Percentiles rank a stretch among this genome's conserved stretches.
Conservation (phyloP, 2,329 filamentous ascomycete species). For the Aschersonia sp. region DNA sequence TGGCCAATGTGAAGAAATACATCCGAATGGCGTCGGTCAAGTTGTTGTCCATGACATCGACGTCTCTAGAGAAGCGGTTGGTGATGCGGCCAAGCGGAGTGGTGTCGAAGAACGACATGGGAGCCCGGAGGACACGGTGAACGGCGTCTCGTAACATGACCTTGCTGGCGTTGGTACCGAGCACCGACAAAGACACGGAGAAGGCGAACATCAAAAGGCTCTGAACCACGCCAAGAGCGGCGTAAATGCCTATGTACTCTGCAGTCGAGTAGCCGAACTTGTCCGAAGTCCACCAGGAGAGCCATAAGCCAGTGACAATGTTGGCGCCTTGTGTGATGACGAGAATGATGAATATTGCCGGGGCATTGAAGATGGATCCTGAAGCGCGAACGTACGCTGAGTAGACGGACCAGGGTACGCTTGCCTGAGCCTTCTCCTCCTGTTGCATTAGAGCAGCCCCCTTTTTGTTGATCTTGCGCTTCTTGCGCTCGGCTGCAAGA, state of each 20-base stretch:
- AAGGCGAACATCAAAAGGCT: slow-evolving; percentile 68
- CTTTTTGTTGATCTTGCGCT: slow-evolving; percentile 43
- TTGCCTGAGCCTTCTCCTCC: slow-evolving; percentile 55
- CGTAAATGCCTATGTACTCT: slow-evolving; percentile 58
- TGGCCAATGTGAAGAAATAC: slow-evolving; percentile 74
- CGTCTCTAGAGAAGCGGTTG: slow-evolving; percentile 89
- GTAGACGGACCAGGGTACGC: slow-evolving; percentile 71
- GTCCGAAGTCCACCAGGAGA: slow-evolving; percentile 83
- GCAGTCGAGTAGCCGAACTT: slow-evolving; percentile 55
- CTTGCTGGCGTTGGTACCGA: slow-evolving; percentile 71
- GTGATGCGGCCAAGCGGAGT: slow-evolving; percentile 90
- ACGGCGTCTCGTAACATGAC: slow-evolving; percentile 71
- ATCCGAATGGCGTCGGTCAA: slow-evolving; percentile 81
- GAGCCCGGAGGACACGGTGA: slow-evolving; percentile 54
- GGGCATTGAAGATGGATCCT: slow-evolving; percentile 54
- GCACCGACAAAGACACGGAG: slow-evolving; percentile 61
- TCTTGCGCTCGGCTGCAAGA: slow-evolving; percentile 16
- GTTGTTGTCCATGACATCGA: slow-evolving; percentile 93
- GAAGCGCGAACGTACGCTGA: slow-evolving; percentile 62
- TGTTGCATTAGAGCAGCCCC: slow-evolving; percentile 55
- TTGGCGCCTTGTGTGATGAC: slow-evolving; percentile 68
- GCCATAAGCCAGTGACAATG: slow-evolving; percentile 78
- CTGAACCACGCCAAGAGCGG: slow-evolving; percentile 56
- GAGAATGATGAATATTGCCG: slow-evolving; percentile 48
- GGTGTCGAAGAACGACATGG: slow-evolving; percentile 93